Evolutionary conservation across 148 eudicot genomes (phyloP).

Genomic region (Spergularia marina): DNA sequence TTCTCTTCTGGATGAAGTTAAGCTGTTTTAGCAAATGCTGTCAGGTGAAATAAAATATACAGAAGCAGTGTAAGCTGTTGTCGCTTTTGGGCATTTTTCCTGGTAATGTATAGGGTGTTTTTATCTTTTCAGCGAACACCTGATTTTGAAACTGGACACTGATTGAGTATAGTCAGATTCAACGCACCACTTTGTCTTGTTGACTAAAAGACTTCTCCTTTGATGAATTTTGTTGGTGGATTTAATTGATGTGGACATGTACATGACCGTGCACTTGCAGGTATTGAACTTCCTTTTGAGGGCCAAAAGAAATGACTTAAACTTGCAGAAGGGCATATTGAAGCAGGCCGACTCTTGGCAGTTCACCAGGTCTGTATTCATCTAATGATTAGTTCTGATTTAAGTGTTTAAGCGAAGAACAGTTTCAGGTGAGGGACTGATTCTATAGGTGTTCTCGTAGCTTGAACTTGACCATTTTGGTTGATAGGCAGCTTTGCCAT

Average conservation of each 20-base stretch:
- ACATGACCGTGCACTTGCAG: conserved; percentile 34
- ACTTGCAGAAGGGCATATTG: conserved; percentile 89
- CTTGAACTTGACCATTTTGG: background rate
- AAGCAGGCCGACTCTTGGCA: conserved; percentile 95
- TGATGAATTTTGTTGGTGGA: conserved; percentile 11
- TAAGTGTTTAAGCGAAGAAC: background rate
- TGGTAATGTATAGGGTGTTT: background rate
- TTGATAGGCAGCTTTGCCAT: background rate
- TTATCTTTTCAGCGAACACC: background rate
- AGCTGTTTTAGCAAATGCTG: background rate
- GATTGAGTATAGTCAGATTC: background rate
- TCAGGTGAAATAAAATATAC: background rate
- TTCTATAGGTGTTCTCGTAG: background rate
- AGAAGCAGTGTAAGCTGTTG: background rate
- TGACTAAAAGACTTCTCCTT: background rate
- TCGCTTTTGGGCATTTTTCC: background rate
- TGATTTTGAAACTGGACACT: background rate
- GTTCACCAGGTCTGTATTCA: conserved; percentile 66
- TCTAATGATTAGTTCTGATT: background rate
- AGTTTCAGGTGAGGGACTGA: background rate
- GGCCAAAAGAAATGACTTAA: conserved; percentile 58
- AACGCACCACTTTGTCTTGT: background rate
- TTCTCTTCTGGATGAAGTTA: background rate
- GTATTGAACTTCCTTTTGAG: conserved; percentile 39
- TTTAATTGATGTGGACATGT: conserved; percentile 10